Base-by-base conservation (phyloP, 768 basidiomycete species). In the Pleurotus giganteus region DNA sequence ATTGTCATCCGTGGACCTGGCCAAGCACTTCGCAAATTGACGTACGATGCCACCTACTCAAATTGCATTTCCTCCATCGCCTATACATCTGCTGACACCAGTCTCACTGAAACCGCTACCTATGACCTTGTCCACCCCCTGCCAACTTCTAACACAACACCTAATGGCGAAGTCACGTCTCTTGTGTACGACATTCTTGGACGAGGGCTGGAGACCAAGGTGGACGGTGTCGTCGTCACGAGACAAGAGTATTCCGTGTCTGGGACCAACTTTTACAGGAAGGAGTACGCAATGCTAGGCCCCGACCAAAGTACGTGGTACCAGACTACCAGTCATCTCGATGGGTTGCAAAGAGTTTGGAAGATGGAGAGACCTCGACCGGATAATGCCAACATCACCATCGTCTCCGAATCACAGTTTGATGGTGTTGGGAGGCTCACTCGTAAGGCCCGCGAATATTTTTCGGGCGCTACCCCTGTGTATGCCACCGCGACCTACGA, bases 401-500 rank as follows among this genome's bases (percentile, higher is more conserved):
- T 49, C 19, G 15, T 31, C 5, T 31, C 47, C 1, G 47, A 49
- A 9, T 13, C 9, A 13, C 27, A 49, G 19, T 49, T 31, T 32
- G 47, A 49, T 19, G 47, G 47, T 9, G 26, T 28, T 1, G 47
- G 47, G 6, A n/a, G 47, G n/a, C 29, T 49, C n/a, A 28, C 32
- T 13, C 39, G 23, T 44, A 39, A 23, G 8, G 39, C 27, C 37
- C 51, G 57, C 24, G 39, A 54, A 32, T 58, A 54, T 23, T 28
- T 58, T 32, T 4, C 42, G 1, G 44, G 49, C 11, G 19, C 53
- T 4, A 23, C 57, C 8, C 53, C 57, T 1, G 27, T 27, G 7
- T 58, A 43, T 46, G 32, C 44, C 9, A 54, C 31, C n/a, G 54
- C 37, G 31, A 36, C 21, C 19, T 58, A 58, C 37, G 57, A 58